These are phyloP conservation scores for Artemisia princeps DNA, from an alignment of 140 eudicot genomes.

Conservation along the genomic window DNA sequence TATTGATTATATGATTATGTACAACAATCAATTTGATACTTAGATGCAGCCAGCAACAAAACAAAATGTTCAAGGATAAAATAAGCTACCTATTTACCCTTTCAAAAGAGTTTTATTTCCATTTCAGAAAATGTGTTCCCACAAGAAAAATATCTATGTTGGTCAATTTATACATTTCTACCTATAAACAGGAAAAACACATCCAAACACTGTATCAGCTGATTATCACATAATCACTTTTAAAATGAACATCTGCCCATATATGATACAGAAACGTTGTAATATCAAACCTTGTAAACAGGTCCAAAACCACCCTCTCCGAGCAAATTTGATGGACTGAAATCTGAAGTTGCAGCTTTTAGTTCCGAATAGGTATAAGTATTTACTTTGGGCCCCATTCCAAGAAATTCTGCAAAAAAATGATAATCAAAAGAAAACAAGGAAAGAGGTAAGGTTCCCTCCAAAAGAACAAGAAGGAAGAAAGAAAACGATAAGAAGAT, in stretches of 20 bases:
- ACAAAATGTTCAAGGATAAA: too few relatives aligned
- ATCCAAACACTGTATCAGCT: too few relatives aligned
- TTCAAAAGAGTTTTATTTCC: too few relatives aligned
- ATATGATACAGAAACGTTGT: neutral
- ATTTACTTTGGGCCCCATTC: constrained; percentile 52
- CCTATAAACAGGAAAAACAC: too few relatives aligned
- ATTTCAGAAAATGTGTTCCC: too few relatives aligned
- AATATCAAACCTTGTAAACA: constrained; percentile 48
- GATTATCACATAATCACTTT: too few relatives aligned
- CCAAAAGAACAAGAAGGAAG: constrained; percentile 6
- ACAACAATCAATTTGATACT: too few relatives aligned
- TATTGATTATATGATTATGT: too few relatives aligned
- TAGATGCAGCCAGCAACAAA: too few relatives aligned
- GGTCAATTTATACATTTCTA: too few relatives aligned
- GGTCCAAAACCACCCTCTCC: constrained; percentile 94
- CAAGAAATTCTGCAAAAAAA: constrained; percentile 44
- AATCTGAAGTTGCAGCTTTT: constrained; percentile 62
- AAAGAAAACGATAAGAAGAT: constrained; percentile 1
- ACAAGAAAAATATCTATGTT: too few relatives aligned
- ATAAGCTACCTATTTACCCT: too few relatives aligned
- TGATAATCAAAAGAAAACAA: neutral
- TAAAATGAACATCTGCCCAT: neutral
- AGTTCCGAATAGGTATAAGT: constrained; percentile 59
- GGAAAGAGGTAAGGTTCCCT: neutral
- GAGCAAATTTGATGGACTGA: constrained; percentile 51